Base-by-base conservation (phyloP, 75 land plant species). In the Adiantum capillusveneris region DNA sequence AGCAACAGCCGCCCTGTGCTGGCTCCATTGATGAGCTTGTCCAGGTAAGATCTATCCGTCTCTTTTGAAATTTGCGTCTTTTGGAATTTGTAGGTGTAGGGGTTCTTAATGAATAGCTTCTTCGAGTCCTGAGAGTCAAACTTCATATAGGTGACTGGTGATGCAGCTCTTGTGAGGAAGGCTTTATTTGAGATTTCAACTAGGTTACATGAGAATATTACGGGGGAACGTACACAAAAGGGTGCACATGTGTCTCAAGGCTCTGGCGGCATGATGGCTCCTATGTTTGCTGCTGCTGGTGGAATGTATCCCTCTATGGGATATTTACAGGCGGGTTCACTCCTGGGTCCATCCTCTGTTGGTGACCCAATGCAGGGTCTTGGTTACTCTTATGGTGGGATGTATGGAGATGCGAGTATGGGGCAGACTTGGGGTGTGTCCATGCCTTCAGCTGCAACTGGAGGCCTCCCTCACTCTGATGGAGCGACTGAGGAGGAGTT, bases 71-170 rank as follows among this genome's bases (percentile, higher is more conserved):
- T 1, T 22, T 11, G 22, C 18, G 3, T 34, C 37, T 34, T 9
- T 3, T 34, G 3, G 3, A 34, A 34, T 34, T 5, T 9, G 9
- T 34, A 5, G 7, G 3, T 34, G 9, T 34, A 34, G 37, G 9
- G 37, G 37, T 34, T 34, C 7, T 34, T 34, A n/a, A n/a, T 34
- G 37, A 34, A 34, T 9, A 34, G 9, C 37, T 34, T 34, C 9
- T 34, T 34, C 37, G 37, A n/a, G n/a, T n/a, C n/a, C n/a, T n/a
- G n/a, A n/a, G n/a, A n/a, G n/a, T n/a, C n/a, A n/a, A n/a, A n/a
- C 0, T 63, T 68, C 30, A 21, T 65, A 37, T 75, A 88, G 93
- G 71, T 88, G 41, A 57, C 66, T 22, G 95, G 95, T 19, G 77
- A 75, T 31, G 54, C 67, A 53, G 28, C 56, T 42, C 70, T 75